A percentile compares a stretch with the other conserved stretches of the same genome.
Conservation (phyloP, 169 alveolate species). For the Plasmodium knowlesi region DNA sequence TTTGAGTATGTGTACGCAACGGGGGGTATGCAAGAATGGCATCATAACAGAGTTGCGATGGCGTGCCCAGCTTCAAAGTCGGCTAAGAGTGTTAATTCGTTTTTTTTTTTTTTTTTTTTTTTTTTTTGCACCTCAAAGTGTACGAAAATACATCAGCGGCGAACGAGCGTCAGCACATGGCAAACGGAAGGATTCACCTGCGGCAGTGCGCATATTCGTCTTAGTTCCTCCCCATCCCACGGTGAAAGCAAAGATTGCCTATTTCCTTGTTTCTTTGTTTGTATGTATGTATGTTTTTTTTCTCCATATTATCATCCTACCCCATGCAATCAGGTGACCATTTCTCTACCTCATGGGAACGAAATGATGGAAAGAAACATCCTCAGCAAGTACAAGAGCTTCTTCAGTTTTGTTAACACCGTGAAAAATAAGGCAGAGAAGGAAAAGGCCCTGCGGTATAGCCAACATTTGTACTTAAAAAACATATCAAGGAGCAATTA, state of each 20-base stretch:
- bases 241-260: background rate
- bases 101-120: background rate
- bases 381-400: constrained; percentile 36
- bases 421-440: constrained; percentile 44
- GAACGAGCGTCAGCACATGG: background rate
- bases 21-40: background rate
- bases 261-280: background rate
- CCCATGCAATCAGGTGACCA: background rate
- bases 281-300: background rate
- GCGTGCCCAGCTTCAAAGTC: background rate
- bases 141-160: background rate
- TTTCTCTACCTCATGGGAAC: background rate
- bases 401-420: constrained; percentile 45
- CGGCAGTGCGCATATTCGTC: background rate
- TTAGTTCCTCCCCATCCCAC: background rate
- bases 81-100: background rate
- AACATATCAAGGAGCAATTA: constrained; percentile 66
- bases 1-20: background rate
- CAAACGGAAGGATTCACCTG: background rate
- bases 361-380: constrained; percentile 57
- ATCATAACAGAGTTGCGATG: background rate
- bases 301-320: background rate
- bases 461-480: constrained; percentile 32
- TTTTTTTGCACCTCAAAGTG: background rate
- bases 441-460: constrained; percentile 24